Evolutionary conservation across 2,329 filamentous ascomycete species (phyloP), one percentile per base, ranked within the genome.

Genomic region (Exophiala dermatitidis): DNA sequence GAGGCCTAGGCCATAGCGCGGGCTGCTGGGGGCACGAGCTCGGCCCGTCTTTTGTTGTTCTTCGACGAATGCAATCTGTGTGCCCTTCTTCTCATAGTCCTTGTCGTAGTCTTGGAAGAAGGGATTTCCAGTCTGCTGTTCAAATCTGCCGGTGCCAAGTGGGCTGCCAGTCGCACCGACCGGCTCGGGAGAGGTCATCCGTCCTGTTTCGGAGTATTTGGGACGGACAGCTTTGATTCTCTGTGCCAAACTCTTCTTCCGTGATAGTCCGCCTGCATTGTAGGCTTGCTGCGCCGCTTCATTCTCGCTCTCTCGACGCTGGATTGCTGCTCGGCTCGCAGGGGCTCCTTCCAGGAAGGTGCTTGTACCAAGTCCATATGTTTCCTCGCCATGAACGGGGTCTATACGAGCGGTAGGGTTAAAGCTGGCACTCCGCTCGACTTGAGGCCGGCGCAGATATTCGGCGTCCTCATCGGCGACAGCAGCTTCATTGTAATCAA

Each of bases 341-440:
- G 93, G 91, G 1, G 93, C 86, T 34, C 93, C 93, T 64, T 98
- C 93, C 26, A 98, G 73, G 76, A 97, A 97, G 1, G 93, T 98
- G 33, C 90, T 95, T 1, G 90, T 95, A 49, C 93, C 93, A 5
- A 98, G 74, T 6, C 93, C 93, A 57, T 88, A 74, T 2, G 82
- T 85, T 70, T 94, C 84, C 51, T 90, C 83, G 12, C 91, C 91
- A 62, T 97, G 89, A 9, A 97, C 79, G 44, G 85, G 80, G 52
- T 88, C 83, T 44, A 82, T 77, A 52, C 82, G 80, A 30, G 78
- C 71, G 30, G 78, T 78, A 1, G 89, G 81, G 65, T 93, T 87
- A 64, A 90, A 88, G 19, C 66, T 70, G 29, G 70, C 66, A 2
- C 46, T 55, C 73, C 77, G 62, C 54, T 66, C 62, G 68, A 69